Conservation (phyloP, 2,329 filamentous ascomycete species). For the Fusarium sp. region DNA sequence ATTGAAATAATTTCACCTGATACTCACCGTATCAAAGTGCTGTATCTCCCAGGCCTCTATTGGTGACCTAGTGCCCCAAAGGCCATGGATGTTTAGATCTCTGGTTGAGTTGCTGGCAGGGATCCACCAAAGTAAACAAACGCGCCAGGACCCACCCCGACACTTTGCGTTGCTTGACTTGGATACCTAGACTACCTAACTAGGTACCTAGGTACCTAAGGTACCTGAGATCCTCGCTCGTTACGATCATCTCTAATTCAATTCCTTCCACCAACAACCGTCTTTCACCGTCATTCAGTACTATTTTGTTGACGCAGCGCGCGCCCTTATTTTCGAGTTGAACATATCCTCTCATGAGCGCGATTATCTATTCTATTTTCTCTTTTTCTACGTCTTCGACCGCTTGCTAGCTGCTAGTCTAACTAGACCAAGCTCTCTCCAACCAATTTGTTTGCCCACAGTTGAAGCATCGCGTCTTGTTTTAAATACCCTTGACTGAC, state of each 20-base stretch:
- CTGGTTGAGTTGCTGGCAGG: slow-evolving; percentile 1
- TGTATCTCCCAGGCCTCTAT: not conserved
- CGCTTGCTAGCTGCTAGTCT: slow-evolving; percentile 3
- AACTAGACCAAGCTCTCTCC: not conserved
- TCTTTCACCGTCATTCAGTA: slow-evolving; percentile 1
- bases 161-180: slow-evolving; percentile 10
- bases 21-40: not conserved
- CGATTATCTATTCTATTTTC: slow-evolving; percentile 19
- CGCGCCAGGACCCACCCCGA: slow-evolving; percentile 41
- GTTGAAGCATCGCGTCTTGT: slow-evolving; percentile 33
- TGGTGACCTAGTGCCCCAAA: not conserved
- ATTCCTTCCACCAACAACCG: slow-evolving; percentile 32
- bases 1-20: not conserved
- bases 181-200: not conserved
- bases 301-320: slow-evolving; percentile 5
- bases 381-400: not conserved
- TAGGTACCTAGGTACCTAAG: too few relatives aligned
- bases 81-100: slow-evolving; percentile 29
- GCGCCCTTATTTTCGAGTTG: not conserved
- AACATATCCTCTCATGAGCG: slow-evolving; percentile 31
- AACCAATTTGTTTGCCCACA: not conserved
- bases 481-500: slow-evolving; percentile 19
- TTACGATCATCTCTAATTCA: slow-evolving; percentile 21
- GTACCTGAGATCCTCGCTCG: slow-evolving; percentile 6
- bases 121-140: slow-evolving; percentile 47